phyloP scores from a whole-genome alignment of 2,329 filamentous ascomycete species.

The Phoma herbarum region DNA sequence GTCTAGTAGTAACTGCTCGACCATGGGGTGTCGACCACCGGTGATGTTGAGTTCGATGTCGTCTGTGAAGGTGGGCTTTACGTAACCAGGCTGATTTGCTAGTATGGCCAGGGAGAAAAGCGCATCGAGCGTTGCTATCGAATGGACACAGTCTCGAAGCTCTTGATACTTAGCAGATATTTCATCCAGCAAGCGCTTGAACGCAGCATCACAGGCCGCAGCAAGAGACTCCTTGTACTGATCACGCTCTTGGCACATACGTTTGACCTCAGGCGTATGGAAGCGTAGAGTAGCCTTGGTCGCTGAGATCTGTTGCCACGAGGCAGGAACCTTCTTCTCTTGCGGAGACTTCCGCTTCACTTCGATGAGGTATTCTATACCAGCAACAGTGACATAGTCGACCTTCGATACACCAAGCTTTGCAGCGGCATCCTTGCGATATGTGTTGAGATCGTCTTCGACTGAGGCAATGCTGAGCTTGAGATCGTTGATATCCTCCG shows the following conservation, averaged over 20 bases:
- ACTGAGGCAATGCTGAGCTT: conserved; percentile 94
- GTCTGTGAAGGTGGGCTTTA: conserved; percentile 74
- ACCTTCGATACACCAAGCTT: conserved; percentile 77
- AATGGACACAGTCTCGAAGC: conserved; percentile 86
- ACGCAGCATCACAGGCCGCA: conserved; percentile 88
- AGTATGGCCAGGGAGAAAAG: conserved; percentile 86
- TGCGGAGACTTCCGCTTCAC: conserved; percentile 75
- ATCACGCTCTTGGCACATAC: conserved; percentile 84
- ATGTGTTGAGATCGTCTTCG: conserved; percentile 84
- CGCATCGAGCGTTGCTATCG: conserved; percentile 88
- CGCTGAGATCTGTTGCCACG: conserved; percentile 93
- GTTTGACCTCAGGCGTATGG: conserved; percentile 89
- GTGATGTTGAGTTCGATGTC: conserved; percentile 74
- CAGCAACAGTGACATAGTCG: conserved; percentile 82
- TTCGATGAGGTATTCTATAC: conserved; percentile 95
- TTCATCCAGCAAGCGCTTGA: conserved; percentile 72
- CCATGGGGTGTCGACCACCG: conserved; percentile 90
- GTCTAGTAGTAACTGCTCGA: conserved; percentile 86
- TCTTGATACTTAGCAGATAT: conserved; percentile 87
- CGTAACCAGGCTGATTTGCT: conserved; percentile 86
- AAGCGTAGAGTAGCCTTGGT: conserved; percentile 94
- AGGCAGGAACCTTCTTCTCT: conserved; percentile 87
- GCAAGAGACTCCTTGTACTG: conserved; percentile 94
- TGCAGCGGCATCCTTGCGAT: conserved; percentile 74
- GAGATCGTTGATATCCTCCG: conserved; percentile 85